Evolutionary conservation across 768 basidiomycete genomes (phyloP).

Genomic region (Tulasnella sp.): DNA sequence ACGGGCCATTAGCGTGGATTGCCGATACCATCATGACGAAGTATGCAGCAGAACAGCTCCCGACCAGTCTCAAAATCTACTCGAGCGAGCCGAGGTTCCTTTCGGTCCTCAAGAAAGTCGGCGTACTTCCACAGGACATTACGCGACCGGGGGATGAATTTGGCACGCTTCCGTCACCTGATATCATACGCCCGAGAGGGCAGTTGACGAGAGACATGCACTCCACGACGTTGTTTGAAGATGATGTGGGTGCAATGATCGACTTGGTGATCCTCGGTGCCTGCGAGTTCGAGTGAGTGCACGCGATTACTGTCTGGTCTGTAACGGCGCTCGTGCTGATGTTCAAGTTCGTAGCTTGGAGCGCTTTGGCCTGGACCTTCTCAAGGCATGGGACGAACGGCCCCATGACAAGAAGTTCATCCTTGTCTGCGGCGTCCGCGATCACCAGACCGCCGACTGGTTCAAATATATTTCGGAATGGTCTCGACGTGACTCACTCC

Average conservation of each 20-base stretch:
- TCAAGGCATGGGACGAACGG: conserved; percentile 24
- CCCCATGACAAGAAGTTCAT: conserved; percentile 25
- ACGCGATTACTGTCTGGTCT: neutral
- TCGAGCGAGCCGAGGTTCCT: neutral
- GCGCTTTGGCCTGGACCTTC: neutral
- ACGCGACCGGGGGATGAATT: neutral
- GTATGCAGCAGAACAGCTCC: neutral
- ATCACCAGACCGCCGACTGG: conserved; percentile 11
- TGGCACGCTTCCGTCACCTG: neutral
- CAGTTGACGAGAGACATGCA: neutral
- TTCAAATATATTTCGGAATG: conserved; percentile 7
- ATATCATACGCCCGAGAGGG: neutral
- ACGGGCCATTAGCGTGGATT: neutral
- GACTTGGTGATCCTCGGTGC: conserved; percentile 24
- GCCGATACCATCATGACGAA: neutral
- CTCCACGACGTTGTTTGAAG: neutral
- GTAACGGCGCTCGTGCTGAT: neutral
- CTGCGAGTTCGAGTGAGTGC: conserved; percentile 29
- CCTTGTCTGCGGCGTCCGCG: conserved; percentile 25
- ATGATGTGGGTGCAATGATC: conserved; percentile 1
- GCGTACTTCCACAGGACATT: neutral
- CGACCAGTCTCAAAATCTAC: conserved; percentile 12
- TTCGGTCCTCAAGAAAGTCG: neutral
- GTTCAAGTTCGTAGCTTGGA: neutral
- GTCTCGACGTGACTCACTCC: neutral